Evolutionary conservation across 768 basidiomycete species (phyloP), one percentile per base, ranked within the genome.

Genomic region (Galerina sulciceps): DNA sequence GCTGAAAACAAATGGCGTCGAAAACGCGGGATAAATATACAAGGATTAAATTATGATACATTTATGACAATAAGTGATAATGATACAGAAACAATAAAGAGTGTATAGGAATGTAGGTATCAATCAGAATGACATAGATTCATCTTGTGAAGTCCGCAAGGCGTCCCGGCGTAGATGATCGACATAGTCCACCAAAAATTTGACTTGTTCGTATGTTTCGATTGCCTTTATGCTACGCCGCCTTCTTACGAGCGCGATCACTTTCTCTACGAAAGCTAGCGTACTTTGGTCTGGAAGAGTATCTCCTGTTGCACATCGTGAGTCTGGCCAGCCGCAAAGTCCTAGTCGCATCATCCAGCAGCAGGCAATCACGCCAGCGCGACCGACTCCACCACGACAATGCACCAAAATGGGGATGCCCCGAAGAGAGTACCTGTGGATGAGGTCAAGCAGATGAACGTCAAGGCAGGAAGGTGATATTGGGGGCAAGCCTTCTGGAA

Each of bases 331-430:
- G 23, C 86, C 91, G 67, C 84, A 96, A n/a, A 97, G 80, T 4
- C 95, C 96, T 60, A 97, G 86, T 71, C 92, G 93, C 58, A 96
- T 80, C 70, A 92, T 81, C 96, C 96, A 98, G 67, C 91, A 94
- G 64, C 90, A 93, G 1, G 94, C 95, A 44, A 98, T 81, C 22
- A 98, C 81, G 1, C 96, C 96, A 0, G 96, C 96, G 15, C 96
- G 85, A 2, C 96, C 96, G 6, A 99, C 90, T 3, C 96, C 96
- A 14, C 96, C 96, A 15, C 96, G 85, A 70, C 96, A 99, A 65
- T 98, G 96, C 11, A 90, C 90, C 10, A 96, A 81, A 9, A 95
- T 81, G 9, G 85, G 81, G 0, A 83, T 69, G 2, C 95, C 93
- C 5, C 75, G 76, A 3, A 95, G 77, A 0, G 94, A 90, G 67